These are phyloP conservation scores for Euphrasia confusa DNA, from an alignment of 257 asterid genomes.

Conservation along the genomic window DNA sequence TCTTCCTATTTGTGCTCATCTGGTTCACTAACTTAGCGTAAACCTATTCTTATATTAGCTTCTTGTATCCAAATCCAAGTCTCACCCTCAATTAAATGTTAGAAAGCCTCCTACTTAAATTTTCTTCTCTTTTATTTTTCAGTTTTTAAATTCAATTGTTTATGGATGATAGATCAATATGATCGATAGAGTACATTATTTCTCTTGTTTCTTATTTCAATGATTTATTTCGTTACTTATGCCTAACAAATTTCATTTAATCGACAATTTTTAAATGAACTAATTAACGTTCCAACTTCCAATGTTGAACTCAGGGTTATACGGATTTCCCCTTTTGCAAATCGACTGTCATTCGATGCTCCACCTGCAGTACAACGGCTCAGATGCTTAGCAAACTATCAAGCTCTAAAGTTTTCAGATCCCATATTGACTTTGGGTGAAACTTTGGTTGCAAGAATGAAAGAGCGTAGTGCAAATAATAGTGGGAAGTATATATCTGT, in stretches of 20 bases:
- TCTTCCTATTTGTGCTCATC: too few relatives aligned
- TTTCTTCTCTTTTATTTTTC: neutral
- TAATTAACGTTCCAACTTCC: slow-evolving; percentile 16
- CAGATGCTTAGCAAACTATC: slow-evolving; percentile 91
- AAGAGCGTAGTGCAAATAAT: slow-evolving; percentile 67
- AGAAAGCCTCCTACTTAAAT: slow-evolving; percentile 11
- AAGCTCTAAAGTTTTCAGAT: slow-evolving; percentile 76
- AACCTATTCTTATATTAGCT: slow-evolving; percentile 4
- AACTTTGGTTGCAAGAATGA: slow-evolving; percentile 80
- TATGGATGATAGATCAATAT: slow-evolving; percentile 5
- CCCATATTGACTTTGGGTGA: slow-evolving; percentile 69
- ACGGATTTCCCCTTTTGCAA: slow-evolving; percentile 94
- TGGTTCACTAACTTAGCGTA: too few relatives aligned
- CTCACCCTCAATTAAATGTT: neutral
- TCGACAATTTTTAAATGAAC: slow-evolving; percentile 12
- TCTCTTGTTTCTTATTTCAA: slow-evolving; percentile 7
- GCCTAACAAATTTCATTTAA: slow-evolving; percentile 14
- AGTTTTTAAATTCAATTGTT: neutral
- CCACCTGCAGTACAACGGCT: slow-evolving; percentile 86
- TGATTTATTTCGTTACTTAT: slow-evolving; percentile 6
- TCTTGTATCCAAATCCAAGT: slow-evolving; percentile 10
- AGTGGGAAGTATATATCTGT: slow-evolving; percentile 92
- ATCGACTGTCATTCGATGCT: slow-evolving; percentile 83
- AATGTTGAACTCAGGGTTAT: slow-evolving; percentile 53
- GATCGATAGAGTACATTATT: neutral